Base-by-base conservation (phyloP, 371 early-diverging fungal genomes). In the Lichtheimia corymbifera region DNA sequence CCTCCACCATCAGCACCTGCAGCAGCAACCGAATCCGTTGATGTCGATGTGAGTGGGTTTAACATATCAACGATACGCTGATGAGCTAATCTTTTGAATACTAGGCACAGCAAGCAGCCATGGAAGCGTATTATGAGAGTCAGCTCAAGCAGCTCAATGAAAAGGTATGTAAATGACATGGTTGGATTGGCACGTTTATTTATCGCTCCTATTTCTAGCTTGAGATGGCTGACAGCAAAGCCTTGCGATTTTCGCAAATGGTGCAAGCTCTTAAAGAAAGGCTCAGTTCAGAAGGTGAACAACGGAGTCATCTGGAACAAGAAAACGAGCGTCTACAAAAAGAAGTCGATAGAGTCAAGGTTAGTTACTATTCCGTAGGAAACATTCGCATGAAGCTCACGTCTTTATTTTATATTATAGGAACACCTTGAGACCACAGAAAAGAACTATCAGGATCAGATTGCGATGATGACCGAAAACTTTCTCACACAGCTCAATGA, bases 221-320 rank as follows among this genome's bases (percentile, higher is more conserved):
- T 4, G 74, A 77, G 69, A 28, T 68, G 49, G 72, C 71, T 17
- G 80, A 77, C 35, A 72, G 74, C 62, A 77, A 72, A 65, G 77
- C 72, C 0, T 53, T 68, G 13, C 65, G 75, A 51, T 77, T 61
- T 61, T 62, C 72, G 2, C 61, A 65, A 49, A 62, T 72, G 60
- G 73, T 70, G 25, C 61, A 71, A 27, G 60, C 64, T 1, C 52
- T 70, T 1, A 77, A 75, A 35, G 75, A 71, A 43, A 66, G 57
- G 28, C 9, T 73, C 24, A 35, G 41, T 17, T 28, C 62, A 20
- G 73, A 74, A 52, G 66, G 58, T 14, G 64, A 74, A 41, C 58
- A 64, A 15, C 64, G 56, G 42, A 42, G 51, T 15, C 24, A 44
- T 17, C 52, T 73, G 59, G 14, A 51, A 4, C 22, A 50, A 17